Conservation (phyloP, 1,139 yeast species). For the Suhomyces bolitotheri region DNA sequence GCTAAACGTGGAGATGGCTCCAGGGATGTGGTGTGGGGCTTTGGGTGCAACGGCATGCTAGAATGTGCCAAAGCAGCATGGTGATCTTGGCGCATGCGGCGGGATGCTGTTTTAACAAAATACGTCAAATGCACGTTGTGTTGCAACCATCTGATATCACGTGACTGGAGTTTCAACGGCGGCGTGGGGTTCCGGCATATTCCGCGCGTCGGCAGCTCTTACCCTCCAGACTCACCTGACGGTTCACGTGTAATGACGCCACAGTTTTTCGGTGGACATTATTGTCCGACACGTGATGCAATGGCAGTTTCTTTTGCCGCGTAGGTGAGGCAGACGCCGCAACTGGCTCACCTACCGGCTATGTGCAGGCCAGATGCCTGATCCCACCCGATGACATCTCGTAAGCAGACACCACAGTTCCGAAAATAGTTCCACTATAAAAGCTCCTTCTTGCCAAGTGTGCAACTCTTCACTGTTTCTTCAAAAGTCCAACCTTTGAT, state of each 20-base stretch:
- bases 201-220: too few species aligned
- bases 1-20: too few species aligned
- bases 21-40: too few species aligned
- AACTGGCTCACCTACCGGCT: neutral
- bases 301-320: slow-evolving; percentile 6
- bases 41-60: too few species aligned
- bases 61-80: too few species aligned
- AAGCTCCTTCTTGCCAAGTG: neutral
- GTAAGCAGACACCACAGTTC: slow-evolving; percentile 11
- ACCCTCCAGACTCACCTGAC: neutral
- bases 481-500: slow-evolving; percentile 15
- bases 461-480: neutral
- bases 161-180: too few species aligned
- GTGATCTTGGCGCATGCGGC: too few species aligned
- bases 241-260: slow-evolving; percentile 2
- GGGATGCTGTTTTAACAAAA: too few species aligned
- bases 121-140: too few species aligned
- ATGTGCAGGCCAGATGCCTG: slow-evolving; percentile 3
- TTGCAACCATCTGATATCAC: neutral
- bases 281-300: slow-evolving; percentile 9
- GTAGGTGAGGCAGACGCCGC: too few species aligned
- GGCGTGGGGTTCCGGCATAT: too few species aligned
- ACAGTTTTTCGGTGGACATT: slow-evolving; percentile 3
- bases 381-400: slow-evolving; percentile 7
- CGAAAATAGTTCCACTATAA: slow-evolving; percentile 1